phyloP scores from a whole-genome alignment of 2,329 filamentous ascomycete species.

The Calycina herbarum region DNA sequence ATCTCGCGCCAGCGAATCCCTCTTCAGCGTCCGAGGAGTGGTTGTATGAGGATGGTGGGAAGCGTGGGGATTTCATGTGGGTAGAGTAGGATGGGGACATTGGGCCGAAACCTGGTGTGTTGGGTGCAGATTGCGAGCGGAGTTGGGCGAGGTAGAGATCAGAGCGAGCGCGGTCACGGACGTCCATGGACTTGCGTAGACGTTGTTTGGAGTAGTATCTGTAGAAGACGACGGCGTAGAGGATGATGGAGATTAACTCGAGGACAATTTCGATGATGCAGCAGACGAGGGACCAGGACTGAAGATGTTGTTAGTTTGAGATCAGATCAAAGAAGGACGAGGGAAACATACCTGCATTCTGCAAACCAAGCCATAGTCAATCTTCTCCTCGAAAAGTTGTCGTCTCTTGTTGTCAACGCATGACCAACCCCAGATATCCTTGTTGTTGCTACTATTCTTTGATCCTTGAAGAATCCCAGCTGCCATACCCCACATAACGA shows the following conservation, averaged over 20 bases:
- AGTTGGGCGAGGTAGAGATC: constrained; percentile 92
- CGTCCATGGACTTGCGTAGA: constrained; percentile 94
- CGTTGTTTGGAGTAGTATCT: constrained; percentile 95
- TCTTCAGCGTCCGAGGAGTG: constrained; percentile 54
- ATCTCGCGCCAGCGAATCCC: constrained; percentile 46
- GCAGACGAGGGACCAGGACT: constrained; percentile 96
- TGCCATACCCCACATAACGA: constrained; percentile 88
- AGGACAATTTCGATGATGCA: constrained; percentile 96
- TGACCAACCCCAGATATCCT: constrained; percentile 99
- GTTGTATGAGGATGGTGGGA: constrained; percentile 58
- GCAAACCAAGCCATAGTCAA: constrained; percentile 89
- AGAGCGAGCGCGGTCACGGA: constrained; percentile 88
- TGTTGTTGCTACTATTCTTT: constrained; percentile 68
- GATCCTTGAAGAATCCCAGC: constrained; percentile 81
- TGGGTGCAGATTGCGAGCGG: constrained; percentile 83
- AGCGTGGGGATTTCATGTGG: constrained; percentile 50
- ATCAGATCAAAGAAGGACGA: neutral
- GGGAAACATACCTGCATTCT: constrained; percentile 69
- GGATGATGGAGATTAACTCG: constrained; percentile 84
- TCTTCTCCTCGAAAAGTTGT: constrained; percentile 73
- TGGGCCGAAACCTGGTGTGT: constrained; percentile 85
- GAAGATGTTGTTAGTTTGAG: constrained; percentile 26
- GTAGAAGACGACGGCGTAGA: constrained; percentile 96
- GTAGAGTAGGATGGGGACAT: constrained; percentile 57
- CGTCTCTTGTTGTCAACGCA: constrained; percentile 85